These are phyloP conservation scores for Scheffersomyces cryptocercus DNA, from an alignment of 1,139 yeast genomes.

Conservation along the genomic window DNA sequence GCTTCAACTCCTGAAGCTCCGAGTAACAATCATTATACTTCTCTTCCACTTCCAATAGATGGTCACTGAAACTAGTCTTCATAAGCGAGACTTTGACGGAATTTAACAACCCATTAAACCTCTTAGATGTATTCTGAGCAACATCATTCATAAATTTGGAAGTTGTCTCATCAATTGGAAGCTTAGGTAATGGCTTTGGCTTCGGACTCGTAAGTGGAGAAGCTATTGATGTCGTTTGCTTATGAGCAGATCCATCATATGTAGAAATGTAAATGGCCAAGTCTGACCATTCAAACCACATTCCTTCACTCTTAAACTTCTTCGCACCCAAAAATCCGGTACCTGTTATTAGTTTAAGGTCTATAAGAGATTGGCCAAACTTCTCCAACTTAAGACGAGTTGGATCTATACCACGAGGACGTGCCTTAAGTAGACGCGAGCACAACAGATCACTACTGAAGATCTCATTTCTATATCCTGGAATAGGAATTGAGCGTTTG, in stretches of 20 bases:
- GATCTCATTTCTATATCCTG: conserved; percentile 42
- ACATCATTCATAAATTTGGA: conserved; percentile 15
- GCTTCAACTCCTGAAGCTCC: conserved; percentile 33
- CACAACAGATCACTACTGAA: conserved; percentile 44
- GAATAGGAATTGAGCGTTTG: conserved; percentile 39
- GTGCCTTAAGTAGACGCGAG: conserved; percentile 25
- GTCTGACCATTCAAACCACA: conserved; percentile 53
- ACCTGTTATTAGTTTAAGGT: conserved; percentile 33
- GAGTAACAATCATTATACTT: conserved; percentile 35
- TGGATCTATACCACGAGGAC: conserved; percentile 39
- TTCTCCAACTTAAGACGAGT: conserved; percentile 41
- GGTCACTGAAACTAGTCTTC: conserved; percentile 30
- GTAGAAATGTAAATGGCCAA: conserved; percentile 26
- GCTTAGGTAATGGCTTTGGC: conserved; percentile 5
- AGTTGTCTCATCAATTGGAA: conserved; percentile 17
- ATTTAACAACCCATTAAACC: conserved; percentile 11
- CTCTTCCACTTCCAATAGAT: conserved; percentile 28
- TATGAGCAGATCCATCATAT: conserved; percentile 6
- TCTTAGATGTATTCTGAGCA: conserved; percentile 9
- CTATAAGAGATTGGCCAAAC: conserved; percentile 44
- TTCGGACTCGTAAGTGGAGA: conserved; percentile 2
- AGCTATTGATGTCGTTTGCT: neutral
- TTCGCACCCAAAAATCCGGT: conserved; percentile 34
- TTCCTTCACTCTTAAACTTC: conserved; percentile 44
- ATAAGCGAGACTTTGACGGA: conserved; percentile 28